These are phyloP conservation scores for Crithidia brevicula DNA, from an alignment of 208 protist species.

Conservation along the genomic window DNA sequence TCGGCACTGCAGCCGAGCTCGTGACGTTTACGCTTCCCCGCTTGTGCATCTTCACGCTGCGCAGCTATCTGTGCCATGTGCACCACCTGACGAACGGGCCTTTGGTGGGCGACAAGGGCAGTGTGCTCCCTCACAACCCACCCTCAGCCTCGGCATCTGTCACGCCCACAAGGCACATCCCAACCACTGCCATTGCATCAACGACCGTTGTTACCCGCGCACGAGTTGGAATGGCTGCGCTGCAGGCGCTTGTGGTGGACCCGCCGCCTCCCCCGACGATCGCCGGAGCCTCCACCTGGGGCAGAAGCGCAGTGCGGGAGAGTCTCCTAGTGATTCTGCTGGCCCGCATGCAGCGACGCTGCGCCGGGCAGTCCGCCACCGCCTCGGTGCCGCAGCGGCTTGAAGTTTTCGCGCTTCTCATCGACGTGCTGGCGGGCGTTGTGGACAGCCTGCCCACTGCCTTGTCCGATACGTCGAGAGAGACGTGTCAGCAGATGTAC, in stretches of 20 bases:
- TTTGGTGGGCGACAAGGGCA: background rate
- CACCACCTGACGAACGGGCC: background rate
- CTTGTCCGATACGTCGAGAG: background rate
- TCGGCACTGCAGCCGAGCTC: conserved; percentile 27
- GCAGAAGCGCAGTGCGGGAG: conserved; percentile 6
- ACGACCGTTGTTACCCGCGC: background rate
- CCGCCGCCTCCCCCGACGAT: background rate
- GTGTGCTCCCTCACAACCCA: too few relatives aligned
- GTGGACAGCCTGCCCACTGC: conserved; percentile 10
- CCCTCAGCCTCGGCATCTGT: too few relatives aligned
- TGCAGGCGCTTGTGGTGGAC: conserved; percentile 13
- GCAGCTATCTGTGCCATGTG: conserved; percentile 20
- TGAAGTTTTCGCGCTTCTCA: conserved; percentile 17
- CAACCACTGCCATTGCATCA: too few relatives aligned
- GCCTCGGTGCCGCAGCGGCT: conserved; percentile 13
- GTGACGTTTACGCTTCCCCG: conserved; percentile 13
- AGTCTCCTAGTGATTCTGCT: conserved; percentile 17
- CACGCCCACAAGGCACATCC: too few relatives aligned
- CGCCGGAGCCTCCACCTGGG: conserved; percentile 7
- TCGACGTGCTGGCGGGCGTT: background rate
- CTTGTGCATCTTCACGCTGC: conserved; percentile 22
- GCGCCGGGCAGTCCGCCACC: conserved; percentile 18
- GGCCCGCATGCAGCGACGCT: conserved; percentile 26
- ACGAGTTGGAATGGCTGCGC: background rate
- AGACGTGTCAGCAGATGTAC: background rate